Evolutionary conservation across 495 filamentous ascomycete species (phyloP).

Genomic region (Penicillium diatomitis): DNA sequence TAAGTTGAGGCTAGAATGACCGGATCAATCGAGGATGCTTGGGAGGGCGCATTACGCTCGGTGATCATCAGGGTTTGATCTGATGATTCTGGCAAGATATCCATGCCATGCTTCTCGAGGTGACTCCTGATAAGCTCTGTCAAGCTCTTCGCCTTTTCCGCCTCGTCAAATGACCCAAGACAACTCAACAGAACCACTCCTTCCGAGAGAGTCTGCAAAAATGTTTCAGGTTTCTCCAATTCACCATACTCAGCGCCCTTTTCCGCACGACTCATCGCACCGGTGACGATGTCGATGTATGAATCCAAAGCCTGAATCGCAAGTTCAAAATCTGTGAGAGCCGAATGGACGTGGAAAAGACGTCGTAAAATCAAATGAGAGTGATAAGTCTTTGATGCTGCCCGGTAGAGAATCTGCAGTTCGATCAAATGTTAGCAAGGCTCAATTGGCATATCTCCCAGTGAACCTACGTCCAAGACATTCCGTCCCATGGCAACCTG

Average conservation of each 20-base stretch:
- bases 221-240: conserved; percentile 65
- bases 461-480: conserved; percentile 55
- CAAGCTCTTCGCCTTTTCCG: conserved; percentile 66
- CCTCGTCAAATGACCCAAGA: conserved; percentile 64
- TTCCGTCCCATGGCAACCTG: conserved; percentile 59
- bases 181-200: conserved; percentile 73
- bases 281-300: conserved; percentile 76
- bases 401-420: conserved; percentile 66
- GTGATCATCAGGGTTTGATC: conserved; percentile 19
- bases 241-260: conserved; percentile 70
- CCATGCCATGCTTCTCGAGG: conserved; percentile 36
- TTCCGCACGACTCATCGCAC: conserved; percentile 67
- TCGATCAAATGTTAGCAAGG: neutral
- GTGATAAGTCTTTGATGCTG: conserved; percentile 86
- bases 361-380: conserved; percentile 79
- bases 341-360: conserved; percentile 78
- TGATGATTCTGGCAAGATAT: conserved; percentile 26
- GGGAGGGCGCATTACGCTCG: conserved; percentile 10
- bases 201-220: conserved; percentile 66
- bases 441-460: neutral
- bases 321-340: conserved; percentile 79
- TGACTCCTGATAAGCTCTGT: conserved; percentile 57
- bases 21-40: conserved; percentile 36
- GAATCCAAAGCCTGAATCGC: conserved; percentile 81
- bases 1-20: conserved; percentile 57